A percentile compares a stretch with the other conserved stretches of the same genome.
phyloP scores from a whole-genome alignment of 75 land plant species.

The Ceratopteris richardii region DNA sequence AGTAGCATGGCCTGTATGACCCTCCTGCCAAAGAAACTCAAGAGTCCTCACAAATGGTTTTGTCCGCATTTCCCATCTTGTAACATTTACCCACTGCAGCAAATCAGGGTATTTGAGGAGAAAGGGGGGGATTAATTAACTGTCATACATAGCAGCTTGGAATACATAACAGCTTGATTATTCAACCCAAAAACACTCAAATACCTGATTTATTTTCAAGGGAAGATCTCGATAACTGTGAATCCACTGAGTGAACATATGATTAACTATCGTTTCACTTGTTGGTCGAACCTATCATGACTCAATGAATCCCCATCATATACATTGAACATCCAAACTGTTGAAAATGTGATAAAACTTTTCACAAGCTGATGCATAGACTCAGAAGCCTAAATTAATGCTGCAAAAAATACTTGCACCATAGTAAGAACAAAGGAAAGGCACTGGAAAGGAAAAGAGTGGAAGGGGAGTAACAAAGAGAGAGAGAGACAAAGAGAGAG shows the following conservation, averaged over 20 bases:
- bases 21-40: slow-evolving; percentile 99
- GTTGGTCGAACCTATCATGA: slow-evolving; percentile 89
- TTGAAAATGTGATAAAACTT: no score
- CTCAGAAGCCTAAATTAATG: no score
- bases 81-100: slow-evolving; percentile 85
- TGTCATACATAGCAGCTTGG: background rate
- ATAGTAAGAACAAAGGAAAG: no score
- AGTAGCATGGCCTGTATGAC: slow-evolving; percentile 92
- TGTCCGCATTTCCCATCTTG: slow-evolving; percentile 98
- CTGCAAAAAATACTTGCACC: no score
- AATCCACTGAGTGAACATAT: slow-evolving; percentile 99
- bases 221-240: slow-evolving; percentile 97
- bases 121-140: background rate
- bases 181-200: no score
- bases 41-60: slow-evolving; percentile 96
- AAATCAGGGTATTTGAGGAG: background rate
- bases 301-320: slow-evolving; percentile 25
- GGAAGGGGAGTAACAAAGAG: no score
- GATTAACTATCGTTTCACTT: slow-evolving; percentile 99
- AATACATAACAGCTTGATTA: background rate
- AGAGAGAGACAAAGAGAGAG: no score
- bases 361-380: no score
- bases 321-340: no score
- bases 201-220: slow-evolving; percentile 83
- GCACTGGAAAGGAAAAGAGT: no score